Evolutionary conservation across 202 grass and related monocot genomes (phyloP), one percentile per base, ranked within the genome.

Genomic region (Dendrocalamus latiflorus): DNA sequence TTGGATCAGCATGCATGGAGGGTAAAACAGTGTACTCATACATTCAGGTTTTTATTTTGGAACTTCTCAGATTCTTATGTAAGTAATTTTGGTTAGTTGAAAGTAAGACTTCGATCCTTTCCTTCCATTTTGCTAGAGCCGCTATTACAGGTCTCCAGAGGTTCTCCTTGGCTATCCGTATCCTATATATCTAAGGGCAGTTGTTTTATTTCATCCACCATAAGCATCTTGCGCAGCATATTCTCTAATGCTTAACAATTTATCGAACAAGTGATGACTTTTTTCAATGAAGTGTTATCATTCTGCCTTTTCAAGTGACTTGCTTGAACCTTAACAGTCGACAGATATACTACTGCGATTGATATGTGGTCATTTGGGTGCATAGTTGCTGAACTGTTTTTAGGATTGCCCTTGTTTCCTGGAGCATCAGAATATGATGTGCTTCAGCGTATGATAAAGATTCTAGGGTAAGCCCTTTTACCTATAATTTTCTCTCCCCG

Each of bases 351-450:
- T 73, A 91, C 89, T 80, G 88, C 97, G 0, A 99, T 96, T 72
- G 96, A 96, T 85, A 96, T 99, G 86, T 99, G 96, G 96, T 99
- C 96, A 48, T 86, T 99, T 4, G 96, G 96, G 17, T 99, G 96
- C 85, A 93, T 96, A 72, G 89, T 99, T 77, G 96, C 91, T 30
- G 96, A 99, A 83, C 56, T 99, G 54, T 99, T 94, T 89, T 83
- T 99, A 85, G 96, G 96, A 3, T 77, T 99, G 71, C 96, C 96
- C 83, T 89, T 99, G 75, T 99, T 99, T 93, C 96, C 91, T 43
- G 96, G 93, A 65, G 89, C 93, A 17, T 96, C 96, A 82, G 93
- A 99, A 88, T 99, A 90, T 76, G 96, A 96, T 79, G 88, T 99
- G 26, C 91, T 99, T 65, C 89, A 92, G 53, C 83, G 97, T 38